Evolutionary conservation across 208 protist species (phyloP).

Genomic region (Jaenimonas drosophilae): DNA sequence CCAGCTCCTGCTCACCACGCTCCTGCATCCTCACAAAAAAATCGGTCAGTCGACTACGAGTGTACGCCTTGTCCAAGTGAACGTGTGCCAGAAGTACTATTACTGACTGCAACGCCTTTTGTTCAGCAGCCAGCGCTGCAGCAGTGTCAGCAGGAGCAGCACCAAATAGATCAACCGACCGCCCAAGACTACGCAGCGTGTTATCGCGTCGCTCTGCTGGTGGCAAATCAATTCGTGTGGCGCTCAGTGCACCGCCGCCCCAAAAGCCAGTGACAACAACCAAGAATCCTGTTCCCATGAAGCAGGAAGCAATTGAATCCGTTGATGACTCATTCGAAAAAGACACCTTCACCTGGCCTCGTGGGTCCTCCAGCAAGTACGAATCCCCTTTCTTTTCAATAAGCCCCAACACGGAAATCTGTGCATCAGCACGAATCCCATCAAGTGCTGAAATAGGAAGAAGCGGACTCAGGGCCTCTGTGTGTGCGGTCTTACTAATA

Average conservation of each 20-base stretch:
- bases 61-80: slow-evolving; percentile 57
- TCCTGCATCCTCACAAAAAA: slow-evolving; percentile 82
- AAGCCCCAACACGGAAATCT: slow-evolving; percentile 74
- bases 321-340: slow-evolving; percentile 9
- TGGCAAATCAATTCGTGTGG: slow-evolving; percentile 43
- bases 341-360: slow-evolving; percentile 32
- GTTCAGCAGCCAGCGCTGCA: slow-evolving; percentile 36
- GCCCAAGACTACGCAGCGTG: slow-evolving; percentile 36
- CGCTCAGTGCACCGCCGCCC: slow-evolving; percentile 27
- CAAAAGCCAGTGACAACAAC: slow-evolving; percentile 63
- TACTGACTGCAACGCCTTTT: slow-evolving; percentile 60
- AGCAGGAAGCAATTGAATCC: slow-evolving; percentile 9
- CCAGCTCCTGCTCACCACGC: slow-evolving; percentile 62
- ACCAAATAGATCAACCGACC: slow-evolving; percentile 65
- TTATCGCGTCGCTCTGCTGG: slow-evolving; percentile 63
- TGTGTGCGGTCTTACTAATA: slow-evolving; percentile 23
- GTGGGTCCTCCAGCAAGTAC: slow-evolving; percentile 63
- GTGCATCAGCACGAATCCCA: slow-evolving; percentile 35
- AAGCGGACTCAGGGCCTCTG: slow-evolving; percentile 36
- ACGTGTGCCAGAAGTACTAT: slow-evolving; percentile 76
- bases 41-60: slow-evolving; percentile 29
- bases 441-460: slow-evolving; percentile 71
- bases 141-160: slow-evolving; percentile 32
- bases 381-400: slow-evolving; percentile 28
- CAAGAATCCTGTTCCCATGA: slow-evolving; percentile 52